Evolutionary conservation across 208 protist species (phyloP), one percentile per base, ranked within the genome.

Genomic region (Vickermania ingenoplastis): DNA sequence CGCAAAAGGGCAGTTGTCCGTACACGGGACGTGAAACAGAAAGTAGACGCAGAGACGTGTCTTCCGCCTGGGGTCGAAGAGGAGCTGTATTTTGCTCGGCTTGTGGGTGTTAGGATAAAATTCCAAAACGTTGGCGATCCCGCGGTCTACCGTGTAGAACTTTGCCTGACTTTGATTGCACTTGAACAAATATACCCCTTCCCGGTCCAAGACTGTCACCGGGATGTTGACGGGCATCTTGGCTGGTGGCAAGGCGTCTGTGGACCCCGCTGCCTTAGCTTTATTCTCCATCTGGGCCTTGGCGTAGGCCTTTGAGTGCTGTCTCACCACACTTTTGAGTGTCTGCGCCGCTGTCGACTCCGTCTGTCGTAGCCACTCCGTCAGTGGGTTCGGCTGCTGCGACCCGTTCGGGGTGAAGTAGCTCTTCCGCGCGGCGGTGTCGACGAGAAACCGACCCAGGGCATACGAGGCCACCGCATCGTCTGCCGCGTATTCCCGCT

Each of bases 381-480:
- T 11, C 24, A 45, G 36, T n/a, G 62, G 53, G 50, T 53, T 59
- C 17, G 67, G 69, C 2, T 50, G 29, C 17, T 25, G 23, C 14
- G 30, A 24, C n/a, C n/a, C n/a, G n/a, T n/a, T n/a, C n/a, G n/a
- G n/a, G 5, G 24, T 45, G 23, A 61, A 45, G 25, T 54, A 0
- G 11, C 29, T 14, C n/a, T 52, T 4, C 41, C 54, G 49, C 2
- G 52, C 24, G 5, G 59, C 77, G 31, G 59, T 61, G 11, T n/a
- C 27, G 63, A 79, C 57, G 3, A 83, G n/a, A 1, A 21, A 25
- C 13, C 55, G 51, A 0, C 78, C 78, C 1, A 84, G 23, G 2
- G 74, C 57, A 29, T 54, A 77, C 3, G 78, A 84, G 2, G 75
- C 75, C 17, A 86, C 53, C 11, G 79, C 79, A 52, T 86, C 79